phyloP scores from a whole-genome alignment of 768 basidiomycete species.

The Podaxis carcinomalis region DNA sequence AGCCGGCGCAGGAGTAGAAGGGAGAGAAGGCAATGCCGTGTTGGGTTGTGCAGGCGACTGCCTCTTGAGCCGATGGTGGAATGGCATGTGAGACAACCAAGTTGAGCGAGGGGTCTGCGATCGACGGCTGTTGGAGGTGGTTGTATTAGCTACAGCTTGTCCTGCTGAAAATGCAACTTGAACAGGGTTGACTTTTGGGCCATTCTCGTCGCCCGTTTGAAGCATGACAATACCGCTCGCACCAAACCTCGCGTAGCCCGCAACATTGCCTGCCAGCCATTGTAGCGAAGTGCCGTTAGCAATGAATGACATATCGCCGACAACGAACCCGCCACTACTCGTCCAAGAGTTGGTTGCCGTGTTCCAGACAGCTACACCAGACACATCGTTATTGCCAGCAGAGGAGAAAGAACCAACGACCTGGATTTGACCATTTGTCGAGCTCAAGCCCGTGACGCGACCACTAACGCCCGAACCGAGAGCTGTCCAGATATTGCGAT shows the following conservation, averaged over 20 bases:
- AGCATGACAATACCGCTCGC: constrained; percentile 79
- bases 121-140: constrained; percentile 31
- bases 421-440: constrained; percentile 48
- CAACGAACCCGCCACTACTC: constrained; percentile 68
- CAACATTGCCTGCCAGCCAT: constrained; percentile 67
- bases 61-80: constrained; percentile 44
- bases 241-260: constrained; percentile 55
- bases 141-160: constrained; percentile 25
- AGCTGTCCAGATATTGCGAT: constrained; percentile 59
- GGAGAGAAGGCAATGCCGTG: constrained; percentile 49
- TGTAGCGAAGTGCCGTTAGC: constrained; percentile 63
- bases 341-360: constrained; percentile 58
- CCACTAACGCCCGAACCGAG: constrained; percentile 78
- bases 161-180: constrained; percentile 47
- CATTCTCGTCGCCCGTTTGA: constrained; percentile 52
- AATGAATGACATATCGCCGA: constrained; percentile 67
- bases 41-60: constrained; percentile 36
- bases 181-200: constrained; percentile 60
- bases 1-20: constrained; percentile 66
- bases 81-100: constrained; percentile 48
- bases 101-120: constrained; percentile 30
- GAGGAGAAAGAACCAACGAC: constrained; percentile 76
- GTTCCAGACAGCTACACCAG: constrained; percentile 78
- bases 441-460: constrained; percentile 54
- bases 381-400: constrained; percentile 27